Evolutionary conservation across 768 basidiomycete genomes (phyloP).

Genomic region (Tricholoma hemisulphureum): DNA sequence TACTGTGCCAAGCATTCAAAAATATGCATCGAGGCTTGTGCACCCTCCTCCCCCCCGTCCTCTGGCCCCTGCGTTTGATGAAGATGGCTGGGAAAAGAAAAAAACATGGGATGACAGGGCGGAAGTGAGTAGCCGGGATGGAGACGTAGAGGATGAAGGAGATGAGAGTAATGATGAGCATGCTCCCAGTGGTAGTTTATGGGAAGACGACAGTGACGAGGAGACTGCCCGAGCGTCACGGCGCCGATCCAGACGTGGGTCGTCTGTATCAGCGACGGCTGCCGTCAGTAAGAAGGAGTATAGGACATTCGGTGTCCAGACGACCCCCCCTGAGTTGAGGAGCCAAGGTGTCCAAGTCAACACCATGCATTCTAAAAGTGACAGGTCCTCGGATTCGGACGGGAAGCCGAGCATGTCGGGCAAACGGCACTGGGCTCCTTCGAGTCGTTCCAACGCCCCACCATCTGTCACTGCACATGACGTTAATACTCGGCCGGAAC

Average conservation of each 20-base stretch:
- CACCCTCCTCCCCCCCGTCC: constrained; percentile 44
- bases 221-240: constrained; percentile 25
- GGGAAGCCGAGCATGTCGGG: constrained; percentile 16
- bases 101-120: constrained; percentile 52
- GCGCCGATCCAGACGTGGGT: constrained; percentile 34
- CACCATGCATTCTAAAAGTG: constrained; percentile 16
- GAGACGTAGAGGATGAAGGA: constrained; percentile 76
- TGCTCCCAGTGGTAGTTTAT: constrained; percentile 24
- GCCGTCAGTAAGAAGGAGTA: constrained; percentile 51
- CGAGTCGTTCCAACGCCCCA: constrained; percentile 20
- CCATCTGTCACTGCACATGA: constrained; percentile 25
- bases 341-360: constrained; percentile 62
- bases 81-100: constrained; percentile 37
- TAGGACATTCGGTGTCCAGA: constrained; percentile 70
- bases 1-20: constrained; percentile 71
- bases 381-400: constrained; percentile 7
- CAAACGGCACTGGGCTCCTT: constrained; percentile 30
- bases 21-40: constrained; percentile 63
- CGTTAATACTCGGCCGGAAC: constrained; percentile 2
- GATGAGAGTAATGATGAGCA: constrained; percentile 47
- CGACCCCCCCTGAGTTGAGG: constrained; percentile 51
- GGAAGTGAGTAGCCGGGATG: constrained; percentile 76
- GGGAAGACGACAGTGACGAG: constrained; percentile 38
- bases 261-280: constrained; percentile 34
- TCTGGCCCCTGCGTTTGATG: constrained; percentile 51